A percentile compares a stretch with the other conserved stretches of the same genome.
Conservation (phyloP, 129 eudicot species). For the Glebionis coronaria region DNA sequence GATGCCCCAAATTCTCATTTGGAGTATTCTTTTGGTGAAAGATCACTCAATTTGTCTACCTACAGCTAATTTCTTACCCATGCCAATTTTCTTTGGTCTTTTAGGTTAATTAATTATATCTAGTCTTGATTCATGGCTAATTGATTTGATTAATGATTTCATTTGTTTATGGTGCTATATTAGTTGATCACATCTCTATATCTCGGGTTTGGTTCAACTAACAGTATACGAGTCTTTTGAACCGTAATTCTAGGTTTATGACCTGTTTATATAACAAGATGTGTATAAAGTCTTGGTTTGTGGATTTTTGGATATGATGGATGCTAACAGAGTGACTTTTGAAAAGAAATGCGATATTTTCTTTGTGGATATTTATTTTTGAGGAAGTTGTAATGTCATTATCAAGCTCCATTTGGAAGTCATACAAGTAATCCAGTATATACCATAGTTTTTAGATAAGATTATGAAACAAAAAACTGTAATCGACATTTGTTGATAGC, state of each 20-base stretch:
- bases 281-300: conserved; percentile 7
- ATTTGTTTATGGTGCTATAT: conserved; percentile 26
- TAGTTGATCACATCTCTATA: conserved; percentile 14
- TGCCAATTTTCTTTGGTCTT: neutral
- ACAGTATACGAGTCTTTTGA: conserved; percentile 14
- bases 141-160: conserved; percentile 35
- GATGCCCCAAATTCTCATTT: conserved; percentile 49
- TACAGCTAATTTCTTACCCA: conserved; percentile 28
- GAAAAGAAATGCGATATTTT: neutral
- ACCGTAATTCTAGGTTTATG: conserved; percentile 4
- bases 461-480: neutral
- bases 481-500: neutral
- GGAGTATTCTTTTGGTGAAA: conserved; percentile 57
- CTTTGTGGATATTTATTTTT: neutral
- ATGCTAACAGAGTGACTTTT: conserved; percentile 22
- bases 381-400: conserved; percentile 28
- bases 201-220: conserved; percentile 5
- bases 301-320: conserved; percentile 19
- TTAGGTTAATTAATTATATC: conserved; percentile 25
- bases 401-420: conserved; percentile 36
- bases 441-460: conserved; percentile 4
- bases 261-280: conserved; percentile 25
- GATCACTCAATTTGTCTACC: conserved; percentile 41
- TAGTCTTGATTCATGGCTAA: conserved; percentile 31
- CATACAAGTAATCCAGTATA: conserved; percentile 21